Base-by-base conservation (phyloP, 345 rosid genomes). In the Corchorus olitorius region DNA sequence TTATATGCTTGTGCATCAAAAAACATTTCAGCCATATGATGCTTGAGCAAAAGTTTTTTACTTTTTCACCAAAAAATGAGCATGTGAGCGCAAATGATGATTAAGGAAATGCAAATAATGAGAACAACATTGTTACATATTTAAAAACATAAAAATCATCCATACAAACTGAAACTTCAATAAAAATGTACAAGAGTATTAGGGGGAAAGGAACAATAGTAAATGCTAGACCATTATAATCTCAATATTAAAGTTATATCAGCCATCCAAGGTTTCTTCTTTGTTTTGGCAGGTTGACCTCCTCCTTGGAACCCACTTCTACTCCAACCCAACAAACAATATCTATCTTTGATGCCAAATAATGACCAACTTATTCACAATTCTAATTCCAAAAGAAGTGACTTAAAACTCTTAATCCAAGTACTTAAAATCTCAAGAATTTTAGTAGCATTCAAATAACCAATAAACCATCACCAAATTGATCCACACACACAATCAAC, bases 351-450 rank as follows among this genome's bases (percentile, higher is more conserved):
- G 17, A 60, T 59, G 10, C 27, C 67, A 33, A 48, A 5, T 39
- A 33, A 35, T 50, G 59, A 16, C 16, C 19, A 61, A 33, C 34
- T 58, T 39, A 52, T 34, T 49, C 73, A 52, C 8, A 34, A 22
- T 15, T 34, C n/a, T 22, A 37, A 17, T 52, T 33, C 56, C 5
- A 17, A 70, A 52, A 16, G 52, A 9, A 46, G 13, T 14, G 41
- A 10, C 35, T 71, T 55, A 35, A 71, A 37, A 55, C 50, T 71
- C 75, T 55, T 54, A 54, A 54, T 37, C 10, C 63, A 71, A 71
- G 63, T 61, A 35, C 17, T 6, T 71, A 33, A 54, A 70, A 54
- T 71, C 60, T 34, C 7, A 55, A 54, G 19, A 54, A 9, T 10
- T 2, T 71, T 20, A 54, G 6, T 8, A 71, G 34, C 49, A 54